A percentile compares a stretch with the other conserved stretches of the same genome.
phyloP scores from a whole-genome alignment of 2,329 filamentous ascomycete species.

The Gyromitra esculenta region DNA sequence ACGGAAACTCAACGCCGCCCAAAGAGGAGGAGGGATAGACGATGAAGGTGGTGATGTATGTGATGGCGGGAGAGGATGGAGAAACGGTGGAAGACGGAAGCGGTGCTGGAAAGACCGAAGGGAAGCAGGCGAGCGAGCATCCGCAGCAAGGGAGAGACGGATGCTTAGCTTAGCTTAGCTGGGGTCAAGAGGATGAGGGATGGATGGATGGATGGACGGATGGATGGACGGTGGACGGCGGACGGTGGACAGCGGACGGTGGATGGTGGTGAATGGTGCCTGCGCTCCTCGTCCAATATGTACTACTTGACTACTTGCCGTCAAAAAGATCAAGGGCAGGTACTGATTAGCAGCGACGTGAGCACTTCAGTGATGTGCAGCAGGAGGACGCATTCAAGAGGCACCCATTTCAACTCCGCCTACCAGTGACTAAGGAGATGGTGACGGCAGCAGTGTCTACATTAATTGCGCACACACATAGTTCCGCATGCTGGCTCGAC shows the following conservation, averaged over 20 bases:
- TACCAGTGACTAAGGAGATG: slow-evolving; percentile 38
- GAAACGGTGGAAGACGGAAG: slow-evolving; percentile 1
- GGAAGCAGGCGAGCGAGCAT: neutral
- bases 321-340: slow-evolving; percentile 19
- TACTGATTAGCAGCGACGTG: slow-evolving; percentile 13
- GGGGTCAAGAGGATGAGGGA: slow-evolving; percentile 34
- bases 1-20: slow-evolving; percentile 13
- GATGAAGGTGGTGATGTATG: slow-evolving; percentile 3
- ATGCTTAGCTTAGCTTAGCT: slow-evolving; percentile 39
- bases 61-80: slow-evolving; percentile 9
- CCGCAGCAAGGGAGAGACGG: slow-evolving; percentile 24
- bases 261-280: slow-evolving; percentile 4
- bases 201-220: slow-evolving; percentile 36
- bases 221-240: slow-evolving; percentile 14
- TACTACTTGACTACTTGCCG: slow-evolving; percentile 20
- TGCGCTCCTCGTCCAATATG: slow-evolving; percentile 30
- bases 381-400: slow-evolving; percentile 35
- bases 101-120: slow-evolving; percentile 5
- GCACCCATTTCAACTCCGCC: slow-evolving; percentile 24
- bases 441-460: slow-evolving; percentile 30
- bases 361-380: slow-evolving; percentile 31
- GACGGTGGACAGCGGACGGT: no score
- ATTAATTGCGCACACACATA: slow-evolving; percentile 34
- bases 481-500: slow-evolving; percentile 4
- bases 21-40: neutral